Evolutionary conservation across 805 yeast species (phyloP).

Genomic region (Starmerella vitae): DNA sequence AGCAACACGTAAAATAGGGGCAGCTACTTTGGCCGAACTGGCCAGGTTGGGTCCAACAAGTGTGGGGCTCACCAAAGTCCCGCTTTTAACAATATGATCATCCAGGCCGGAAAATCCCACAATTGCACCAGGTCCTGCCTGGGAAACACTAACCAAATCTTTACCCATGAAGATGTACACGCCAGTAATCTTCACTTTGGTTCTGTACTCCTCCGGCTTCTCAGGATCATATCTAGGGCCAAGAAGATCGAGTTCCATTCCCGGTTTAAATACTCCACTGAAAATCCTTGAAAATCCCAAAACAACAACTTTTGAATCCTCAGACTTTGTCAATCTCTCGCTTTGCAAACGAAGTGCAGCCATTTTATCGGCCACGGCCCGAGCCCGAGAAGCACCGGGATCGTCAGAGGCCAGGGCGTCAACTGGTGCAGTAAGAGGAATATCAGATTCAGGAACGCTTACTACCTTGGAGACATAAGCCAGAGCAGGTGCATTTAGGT

Average conservation of each 20-base stretch:
- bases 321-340: conserved; percentile 33
- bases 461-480: conserved; percentile 85
- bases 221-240: conserved; percentile 80
- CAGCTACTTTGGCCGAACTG: conserved; percentile 56
- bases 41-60: conserved; percentile 62
- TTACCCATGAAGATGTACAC: conserved; percentile 83
- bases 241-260: conserved; percentile 60
- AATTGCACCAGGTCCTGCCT: conserved; percentile 88
- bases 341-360: conserved; percentile 36
- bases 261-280: conserved; percentile 66
- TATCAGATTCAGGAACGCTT: conserved; percentile 67
- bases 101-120: conserved; percentile 90
- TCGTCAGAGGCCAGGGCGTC: neutral
- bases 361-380: conserved; percentile 15
- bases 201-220: conserved; percentile 39
- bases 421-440: conserved; percentile 35
- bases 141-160: conserved; percentile 61
- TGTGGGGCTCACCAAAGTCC: conserved; percentile 54
- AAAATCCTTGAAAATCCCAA: conserved; percentile 83
- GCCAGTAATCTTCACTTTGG: conserved; percentile 49
- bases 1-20: conserved; percentile 90
- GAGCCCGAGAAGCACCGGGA: neutral
- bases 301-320: conserved; percentile 40
- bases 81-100: conserved; percentile 68
- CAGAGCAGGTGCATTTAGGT: conserved; percentile 45